These are phyloP conservation scores for Madurella fahalii DNA, from an alignment of 2,329 filamentous ascomycete species.

Conservation along the genomic window DNA sequence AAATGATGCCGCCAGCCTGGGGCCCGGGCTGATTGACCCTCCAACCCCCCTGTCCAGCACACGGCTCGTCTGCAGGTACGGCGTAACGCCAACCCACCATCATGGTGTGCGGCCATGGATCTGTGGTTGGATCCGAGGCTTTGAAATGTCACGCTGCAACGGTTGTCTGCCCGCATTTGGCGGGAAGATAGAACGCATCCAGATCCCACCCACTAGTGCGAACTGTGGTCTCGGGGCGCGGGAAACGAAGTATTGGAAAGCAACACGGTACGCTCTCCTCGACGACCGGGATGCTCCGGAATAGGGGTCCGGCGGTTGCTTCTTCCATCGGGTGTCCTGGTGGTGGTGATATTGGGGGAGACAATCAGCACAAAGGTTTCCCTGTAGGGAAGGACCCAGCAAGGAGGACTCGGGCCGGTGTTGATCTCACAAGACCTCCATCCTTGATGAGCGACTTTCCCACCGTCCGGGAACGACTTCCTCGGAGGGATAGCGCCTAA, in stretches of 20 bases:
- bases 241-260: too few relatives aligned
- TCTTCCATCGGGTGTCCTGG: too few relatives aligned
- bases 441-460: too few relatives aligned
- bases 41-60: constrained; percentile 8
- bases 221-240: too few relatives aligned
- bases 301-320: too few relatives aligned
- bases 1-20: constrained; percentile 11
- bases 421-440: background rate
- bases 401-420: background rate
- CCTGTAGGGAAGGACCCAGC: background rate
- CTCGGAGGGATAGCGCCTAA: too few relatives aligned
- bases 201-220: too few relatives aligned
- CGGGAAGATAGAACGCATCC: background rate
- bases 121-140: constrained; percentile 1
- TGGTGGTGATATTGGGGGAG: too few relatives aligned
- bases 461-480: too few relatives aligned
- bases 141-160: constrained; percentile 10
- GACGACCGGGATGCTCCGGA: too few relatives aligned
- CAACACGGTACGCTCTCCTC: too few relatives aligned
- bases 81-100: constrained; percentile 19
- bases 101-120: background rate
- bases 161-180: constrained; percentile 11
- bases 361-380: background rate
- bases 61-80: constrained; percentile 21
- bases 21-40: constrained; percentile 1